Conservation (phyloP, 1,284 basidiomycete genomes). For the Fomitopsis pinicola region DNA sequence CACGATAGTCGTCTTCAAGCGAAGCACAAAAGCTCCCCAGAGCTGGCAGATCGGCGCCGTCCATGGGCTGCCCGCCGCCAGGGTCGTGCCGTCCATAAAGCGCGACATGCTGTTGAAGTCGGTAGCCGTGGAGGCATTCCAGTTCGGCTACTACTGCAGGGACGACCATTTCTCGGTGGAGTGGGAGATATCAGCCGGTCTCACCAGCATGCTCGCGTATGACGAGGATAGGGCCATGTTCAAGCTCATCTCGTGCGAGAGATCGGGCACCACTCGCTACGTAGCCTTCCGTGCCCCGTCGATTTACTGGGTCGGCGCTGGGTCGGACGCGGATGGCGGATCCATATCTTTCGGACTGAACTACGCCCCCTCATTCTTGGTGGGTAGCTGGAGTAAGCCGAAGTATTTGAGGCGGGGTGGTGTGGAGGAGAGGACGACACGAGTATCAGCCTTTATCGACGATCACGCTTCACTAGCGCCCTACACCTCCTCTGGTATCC, state of each 20-base stretch:
- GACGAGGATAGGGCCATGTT: conserved; percentile 44
- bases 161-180: conserved; percentile 54
- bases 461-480: conserved; percentile 31
- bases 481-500: conserved; percentile 44
- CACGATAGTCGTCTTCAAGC: conserved; percentile 34
- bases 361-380: conserved; percentile 42
- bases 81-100: conserved; percentile 35
- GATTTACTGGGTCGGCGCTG: conserved; percentile 34
- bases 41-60: conserved; percentile 25
- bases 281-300: conserved; percentile 43
- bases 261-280: conserved; percentile 20
- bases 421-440: neutral
- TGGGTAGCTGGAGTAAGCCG: conserved; percentile 16
- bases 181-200: conserved; percentile 36
- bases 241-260: conserved; percentile 30
- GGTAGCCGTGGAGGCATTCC: conserved; percentile 34
- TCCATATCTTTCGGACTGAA: conserved; percentile 39
- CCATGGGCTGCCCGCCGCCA: conserved; percentile 40
- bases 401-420: conserved; percentile 9
- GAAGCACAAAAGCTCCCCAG: conserved; percentile 31
- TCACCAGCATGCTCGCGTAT: conserved; percentile 30
- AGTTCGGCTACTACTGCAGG: conserved; percentile 52
- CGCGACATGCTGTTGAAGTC: conserved; percentile 19
- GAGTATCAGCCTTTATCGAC: conserved; percentile 20
- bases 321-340: conserved; percentile 20